Base-by-base conservation (phyloP, 1,284 basidiomycete species). In the Golubevia sp. region DNA sequence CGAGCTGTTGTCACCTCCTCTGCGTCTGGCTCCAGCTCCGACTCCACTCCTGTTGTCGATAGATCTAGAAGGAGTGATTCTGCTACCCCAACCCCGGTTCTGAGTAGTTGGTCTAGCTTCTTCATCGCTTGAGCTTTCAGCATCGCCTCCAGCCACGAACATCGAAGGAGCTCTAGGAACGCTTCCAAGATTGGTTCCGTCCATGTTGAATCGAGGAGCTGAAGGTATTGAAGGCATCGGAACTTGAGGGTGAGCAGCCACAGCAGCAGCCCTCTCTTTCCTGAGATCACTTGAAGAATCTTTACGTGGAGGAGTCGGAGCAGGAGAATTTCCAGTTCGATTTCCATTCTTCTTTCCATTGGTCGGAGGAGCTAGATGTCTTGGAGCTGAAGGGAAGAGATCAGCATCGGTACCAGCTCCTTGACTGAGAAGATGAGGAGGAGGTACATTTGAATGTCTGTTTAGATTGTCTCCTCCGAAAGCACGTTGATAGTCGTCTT, bases 401-500 rank as follows among this genome's bases (percentile, higher is more conserved):
- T 61, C 62, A 25, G 67, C 63, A 20, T 61, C 65, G 13, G 68
- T 70, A 58, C 70, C 65, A 57, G 68, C 64, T 24, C 65, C 65
- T 23, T 67, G 58, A 38, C 66, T 66, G 18, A 73, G 64, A 24
- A 67, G 58, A 59, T 73, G 71, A 15, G 71, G 71, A 30, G 71
- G 63, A 8, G 68, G 71, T 55, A 73, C 53, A 49, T 66, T 66
- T 56, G 62, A 7, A 25, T 30, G 18, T 23, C 21, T 23, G 21
- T 34, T 3, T 3, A 34, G 30, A 34, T 34, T 34, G 5, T 34
- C 30, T 34, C 30, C 66, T 59, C 68, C 61, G 59, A 73, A 72
- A 1, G 73, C 68, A 18, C 67, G 64, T 18, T 63, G 66, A 56
- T 69, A 73, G 61, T 71, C 73, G 38, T 71, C 63, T 21, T 73